phyloP scores from a whole-genome alignment of 768 basidiomycete genomes.

The Tulasnella sp. region DNA sequence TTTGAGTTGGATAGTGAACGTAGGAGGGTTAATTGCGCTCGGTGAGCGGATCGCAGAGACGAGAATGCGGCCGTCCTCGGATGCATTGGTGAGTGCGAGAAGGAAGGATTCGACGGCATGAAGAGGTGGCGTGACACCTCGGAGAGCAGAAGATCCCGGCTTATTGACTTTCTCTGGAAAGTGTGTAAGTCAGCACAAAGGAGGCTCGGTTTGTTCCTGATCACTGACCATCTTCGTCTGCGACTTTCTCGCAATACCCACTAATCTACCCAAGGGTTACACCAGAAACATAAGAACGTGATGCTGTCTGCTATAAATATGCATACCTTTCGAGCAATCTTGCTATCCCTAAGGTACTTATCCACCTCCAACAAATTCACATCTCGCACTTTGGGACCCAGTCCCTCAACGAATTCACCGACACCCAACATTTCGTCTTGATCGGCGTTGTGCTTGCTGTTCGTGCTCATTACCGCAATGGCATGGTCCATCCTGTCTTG shows the following conservation, averaged over 20 bases:
- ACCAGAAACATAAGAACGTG: background rate
- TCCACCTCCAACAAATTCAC: constrained; percentile 80
- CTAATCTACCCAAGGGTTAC: constrained; percentile 71
- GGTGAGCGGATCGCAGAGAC: constrained; percentile 4
- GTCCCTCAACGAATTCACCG: constrained; percentile 47
- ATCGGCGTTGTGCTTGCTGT: constrained; percentile 24
- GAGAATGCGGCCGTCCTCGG: constrained; percentile 38
- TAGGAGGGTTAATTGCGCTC: constrained; percentile 19
- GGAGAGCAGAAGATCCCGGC: constrained; percentile 21
- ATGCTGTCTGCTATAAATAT: background rate
- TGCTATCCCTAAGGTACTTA: constrained; percentile 69
- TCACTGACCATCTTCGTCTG: constrained; percentile 33
- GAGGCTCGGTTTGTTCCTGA: constrained; percentile 18
- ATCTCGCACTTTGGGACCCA: constrained; percentile 59
- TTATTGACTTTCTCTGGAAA: constrained; percentile 23
- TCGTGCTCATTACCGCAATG: constrained; percentile 3
- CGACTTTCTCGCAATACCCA: constrained; percentile 63
- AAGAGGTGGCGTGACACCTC: constrained; percentile 52
- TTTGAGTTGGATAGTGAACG: constrained; percentile 54
- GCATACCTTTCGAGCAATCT: constrained; percentile 45
- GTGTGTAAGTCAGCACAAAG: constrained; percentile 14
- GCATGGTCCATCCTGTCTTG: constrained; percentile 17
- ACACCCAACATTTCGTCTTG: constrained; percentile 55
- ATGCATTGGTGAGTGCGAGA: constrained; percentile 64
- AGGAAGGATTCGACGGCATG: constrained; percentile 72